These are phyloP conservation scores for Funneliformis mosseae DNA, from an alignment of 192 early-diverging fungal species.

Conservation along the genomic window DNA sequence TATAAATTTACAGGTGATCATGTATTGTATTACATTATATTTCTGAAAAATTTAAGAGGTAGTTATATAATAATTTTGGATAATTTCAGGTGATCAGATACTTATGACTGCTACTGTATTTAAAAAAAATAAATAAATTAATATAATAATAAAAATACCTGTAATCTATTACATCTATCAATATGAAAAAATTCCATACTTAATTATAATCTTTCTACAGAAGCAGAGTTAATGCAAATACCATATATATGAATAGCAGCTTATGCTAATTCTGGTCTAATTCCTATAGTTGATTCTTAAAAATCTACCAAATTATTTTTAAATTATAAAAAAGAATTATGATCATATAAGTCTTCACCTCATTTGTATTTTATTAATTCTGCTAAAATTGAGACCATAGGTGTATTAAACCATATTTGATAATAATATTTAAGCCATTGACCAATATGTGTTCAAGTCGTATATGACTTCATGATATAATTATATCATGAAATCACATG, in stretches of 20 bases:
- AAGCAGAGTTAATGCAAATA: not conserved
- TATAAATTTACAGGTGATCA: no score
- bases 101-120: no score
- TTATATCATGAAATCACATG: no score
- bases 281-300: not conserved
- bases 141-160: no score
- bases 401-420: not conserved
- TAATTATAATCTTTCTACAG: not conserved
- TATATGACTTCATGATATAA: no score
- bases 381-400: not conserved
- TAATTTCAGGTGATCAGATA: no score
- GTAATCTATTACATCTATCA: not conserved
- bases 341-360: not conserved
- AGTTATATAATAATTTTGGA: no score
- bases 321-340: constrained; percentile 14
- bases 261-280: not conserved
- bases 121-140: no score
- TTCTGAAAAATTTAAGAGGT: no score
- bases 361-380: constrained; percentile 1
- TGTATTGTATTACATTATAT: no score
- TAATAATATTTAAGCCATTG: constrained; percentile 7
- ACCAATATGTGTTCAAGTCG: not conserved
- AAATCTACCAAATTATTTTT: not conserved
- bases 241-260: not conserved
- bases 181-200: not conserved